phyloP scores from a whole-genome alignment of 2,329 filamentous ascomycete genomes.

The Paecilomyces niveus region DNA sequence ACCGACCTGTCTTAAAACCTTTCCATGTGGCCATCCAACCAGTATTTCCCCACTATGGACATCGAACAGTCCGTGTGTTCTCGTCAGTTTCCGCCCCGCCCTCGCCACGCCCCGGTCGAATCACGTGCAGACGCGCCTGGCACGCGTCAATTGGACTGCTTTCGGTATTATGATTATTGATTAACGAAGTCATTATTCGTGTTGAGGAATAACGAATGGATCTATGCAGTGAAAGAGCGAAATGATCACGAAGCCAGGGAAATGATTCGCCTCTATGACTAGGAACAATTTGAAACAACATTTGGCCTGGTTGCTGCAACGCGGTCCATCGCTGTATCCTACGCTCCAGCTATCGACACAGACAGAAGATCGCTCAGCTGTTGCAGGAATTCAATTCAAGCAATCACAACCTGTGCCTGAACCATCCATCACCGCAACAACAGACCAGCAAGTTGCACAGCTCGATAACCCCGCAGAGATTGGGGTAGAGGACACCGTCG shows the following conservation, averaged over 20 bases:
- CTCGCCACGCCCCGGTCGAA: constrained; percentile 31
- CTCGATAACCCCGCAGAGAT: constrained; percentile 6
- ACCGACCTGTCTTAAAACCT: not conserved
- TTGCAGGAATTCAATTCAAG: not conserved
- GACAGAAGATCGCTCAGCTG: constrained; percentile 4
- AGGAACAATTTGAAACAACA: constrained; percentile 40
- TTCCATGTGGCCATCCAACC: not conserved
- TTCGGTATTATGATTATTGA: not conserved
- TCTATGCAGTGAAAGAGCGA: not conserved
- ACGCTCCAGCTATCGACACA: constrained; percentile 21
- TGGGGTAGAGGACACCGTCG: constrained; percentile 12
- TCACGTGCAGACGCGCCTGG: constrained; percentile 10
- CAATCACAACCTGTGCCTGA: constrained; percentile 2
- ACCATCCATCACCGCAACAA: not conserved
- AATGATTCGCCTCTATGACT: constrained; percentile 39
- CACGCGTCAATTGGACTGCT: not conserved
- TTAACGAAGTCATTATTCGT: not conserved
- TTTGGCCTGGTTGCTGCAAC: constrained; percentile 41
- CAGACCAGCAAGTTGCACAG: constrained; percentile 4
- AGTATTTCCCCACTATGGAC: not conserved
- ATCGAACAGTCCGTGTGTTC: not conserved
- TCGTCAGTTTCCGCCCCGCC: not conserved
- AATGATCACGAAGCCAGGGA: constrained; percentile 19
- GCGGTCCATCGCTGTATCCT: constrained; percentile 27
- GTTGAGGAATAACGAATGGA: not conserved